phyloP scores from a whole-genome alignment of 2,329 filamentous ascomycete genomes.

The Neonectria faginata region DNA sequence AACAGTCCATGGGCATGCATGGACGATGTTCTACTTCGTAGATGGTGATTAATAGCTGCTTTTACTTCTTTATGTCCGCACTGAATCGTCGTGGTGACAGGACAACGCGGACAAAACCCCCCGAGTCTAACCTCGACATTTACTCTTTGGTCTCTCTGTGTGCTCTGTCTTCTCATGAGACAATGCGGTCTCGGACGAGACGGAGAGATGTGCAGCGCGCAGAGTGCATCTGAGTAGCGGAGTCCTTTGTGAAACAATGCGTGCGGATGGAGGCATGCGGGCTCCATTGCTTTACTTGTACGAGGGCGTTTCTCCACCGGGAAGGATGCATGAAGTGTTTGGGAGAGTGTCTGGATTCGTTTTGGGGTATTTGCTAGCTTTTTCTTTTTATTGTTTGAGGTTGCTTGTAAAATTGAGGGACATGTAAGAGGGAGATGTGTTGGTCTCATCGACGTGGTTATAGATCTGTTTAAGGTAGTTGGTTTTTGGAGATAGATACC shows the following conservation, averaged over 20 bases:
- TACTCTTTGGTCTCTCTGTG: neutral
- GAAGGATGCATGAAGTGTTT: neutral
- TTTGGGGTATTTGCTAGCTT: neutral
- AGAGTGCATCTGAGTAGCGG: conserved; percentile 2
- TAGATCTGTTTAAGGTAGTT: too few relatives aligned
- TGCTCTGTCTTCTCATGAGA: conserved; percentile 6
- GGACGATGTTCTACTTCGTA: too few relatives aligned
- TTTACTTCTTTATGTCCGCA: too few relatives aligned
- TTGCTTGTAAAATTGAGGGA: neutral
- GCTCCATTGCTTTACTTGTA: conserved; percentile 5
- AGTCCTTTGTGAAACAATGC: conserved; percentile 17
- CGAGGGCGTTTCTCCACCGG: neutral
- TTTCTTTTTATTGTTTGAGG: neutral
- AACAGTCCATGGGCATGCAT: neutral
- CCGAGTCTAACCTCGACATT: neutral
- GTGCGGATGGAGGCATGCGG: neutral
- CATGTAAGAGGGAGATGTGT: neutral
- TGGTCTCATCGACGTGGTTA: too few relatives aligned
- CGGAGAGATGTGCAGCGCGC: conserved; percentile 4
- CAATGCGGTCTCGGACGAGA: neutral
- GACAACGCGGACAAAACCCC: neutral
- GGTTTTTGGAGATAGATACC: too few relatives aligned
- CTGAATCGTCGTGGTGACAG: too few relatives aligned
- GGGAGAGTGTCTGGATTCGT: neutral
- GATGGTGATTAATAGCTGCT: too few relatives aligned